These are phyloP conservation scores for Pleurotus salmoneostramineus DNA, from an alignment of 768 basidiomycete genomes.

Conservation along the genomic window DNA sequence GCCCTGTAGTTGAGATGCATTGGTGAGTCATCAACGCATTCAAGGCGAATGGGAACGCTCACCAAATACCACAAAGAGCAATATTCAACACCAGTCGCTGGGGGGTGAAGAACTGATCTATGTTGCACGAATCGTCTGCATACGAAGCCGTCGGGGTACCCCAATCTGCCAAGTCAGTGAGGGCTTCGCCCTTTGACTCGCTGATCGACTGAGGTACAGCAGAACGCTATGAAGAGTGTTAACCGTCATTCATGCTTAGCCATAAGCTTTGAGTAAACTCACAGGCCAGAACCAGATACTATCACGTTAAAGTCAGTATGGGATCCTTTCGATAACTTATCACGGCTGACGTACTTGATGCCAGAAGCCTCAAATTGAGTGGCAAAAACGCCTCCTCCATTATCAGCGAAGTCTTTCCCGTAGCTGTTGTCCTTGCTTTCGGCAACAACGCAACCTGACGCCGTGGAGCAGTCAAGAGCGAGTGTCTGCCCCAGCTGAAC, in stretches of 20 bases:
- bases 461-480: constrained; percentile 56
- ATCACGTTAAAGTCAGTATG: background rate
- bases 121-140: constrained; percentile 49
- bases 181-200: background rate
- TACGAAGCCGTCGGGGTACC: constrained; percentile 68
- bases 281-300: constrained; percentile 21
- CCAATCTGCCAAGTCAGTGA: constrained; percentile 33
- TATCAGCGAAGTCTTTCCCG: constrained; percentile 62
- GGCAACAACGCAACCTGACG: constrained; percentile 62
- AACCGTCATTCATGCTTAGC: background rate
- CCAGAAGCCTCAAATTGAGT: constrained; percentile 67
- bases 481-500: constrained; percentile 14
- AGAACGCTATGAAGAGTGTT: background rate
- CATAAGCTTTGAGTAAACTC: background rate
- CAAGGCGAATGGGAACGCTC: background rate
- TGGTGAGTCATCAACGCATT: background rate
- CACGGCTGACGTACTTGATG: constrained; percentile 46
- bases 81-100: constrained; percentile 27
- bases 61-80: constrained; percentile 4
- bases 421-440: constrained; percentile 55
- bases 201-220: background rate
- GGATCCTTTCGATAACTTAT: too few species aligned
- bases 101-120: constrained; percentile 52
- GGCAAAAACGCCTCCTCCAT: constrained; percentile 71
- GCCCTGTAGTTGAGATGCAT: constrained; percentile 27